These are phyloP conservation scores for Batkoa obscura DNA, from an alignment of 371 early-diverging fungal genomes.

Conservation along the genomic window DNA sequence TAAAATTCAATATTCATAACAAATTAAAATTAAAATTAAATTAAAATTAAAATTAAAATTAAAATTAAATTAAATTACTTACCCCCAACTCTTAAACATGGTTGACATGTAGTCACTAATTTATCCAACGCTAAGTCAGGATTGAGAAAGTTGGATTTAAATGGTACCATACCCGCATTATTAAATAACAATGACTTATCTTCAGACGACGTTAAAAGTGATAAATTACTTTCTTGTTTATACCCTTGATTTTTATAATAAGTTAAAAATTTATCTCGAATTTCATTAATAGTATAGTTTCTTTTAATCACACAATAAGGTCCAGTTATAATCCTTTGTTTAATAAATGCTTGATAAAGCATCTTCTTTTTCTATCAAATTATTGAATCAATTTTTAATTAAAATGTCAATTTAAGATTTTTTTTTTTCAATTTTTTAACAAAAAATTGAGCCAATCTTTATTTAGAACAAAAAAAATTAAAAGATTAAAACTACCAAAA, in stretches of 20 bases:
- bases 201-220: conserved; percentile 41
- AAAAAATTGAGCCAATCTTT: too few relatives aligned
- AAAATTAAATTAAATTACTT: neutral
- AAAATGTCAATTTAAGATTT: too few relatives aligned
- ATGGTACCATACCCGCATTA: conserved; percentile 69
- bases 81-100: conserved; percentile 61
- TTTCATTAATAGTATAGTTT: neutral
- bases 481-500: too few relatives aligned
- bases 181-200: conserved; percentile 55
- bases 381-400: too few relatives aligned
- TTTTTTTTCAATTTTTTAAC: too few relatives aligned
- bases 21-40: too few relatives aligned
- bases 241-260: conserved; percentile 13
- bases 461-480: too few relatives aligned
- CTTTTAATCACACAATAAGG: too few relatives aligned
- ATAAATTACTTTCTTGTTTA: conserved; percentile 10
- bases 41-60: neutral
- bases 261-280: conserved; percentile 13
- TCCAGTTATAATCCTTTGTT: too few relatives aligned
- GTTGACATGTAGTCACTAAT: conserved; percentile 42
- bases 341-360: too few relatives aligned
- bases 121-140: conserved; percentile 37
- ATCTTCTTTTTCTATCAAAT: too few relatives aligned
- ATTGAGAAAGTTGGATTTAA: conserved; percentile 47
- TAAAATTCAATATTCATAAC: too few relatives aligned